Conservation (phyloP, 306 rosid species). For the Morella rubra region DNA sequence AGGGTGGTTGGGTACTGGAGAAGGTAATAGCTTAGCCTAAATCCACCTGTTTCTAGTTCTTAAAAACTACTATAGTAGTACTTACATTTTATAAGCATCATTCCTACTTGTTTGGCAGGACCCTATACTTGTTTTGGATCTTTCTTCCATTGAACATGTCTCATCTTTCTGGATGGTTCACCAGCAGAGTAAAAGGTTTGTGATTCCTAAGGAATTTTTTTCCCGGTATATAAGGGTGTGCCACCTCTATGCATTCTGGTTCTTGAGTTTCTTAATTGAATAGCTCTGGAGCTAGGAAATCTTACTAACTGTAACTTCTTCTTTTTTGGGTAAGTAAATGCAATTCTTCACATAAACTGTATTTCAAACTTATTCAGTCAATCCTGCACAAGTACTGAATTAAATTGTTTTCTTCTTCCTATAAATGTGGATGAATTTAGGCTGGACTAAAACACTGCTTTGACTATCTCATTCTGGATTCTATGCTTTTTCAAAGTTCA, state of each 20-base stretch:
- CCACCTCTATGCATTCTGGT: not conserved
- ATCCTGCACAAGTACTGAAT: not conserved
- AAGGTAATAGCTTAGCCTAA: slow-evolving; percentile 54
- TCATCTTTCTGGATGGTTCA: slow-evolving; percentile 91
- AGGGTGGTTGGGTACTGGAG: slow-evolving; percentile 93
- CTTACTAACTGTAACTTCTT: not conserved
- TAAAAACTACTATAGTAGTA: not conserved
- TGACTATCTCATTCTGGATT: not conserved
- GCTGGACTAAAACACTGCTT: not conserved
- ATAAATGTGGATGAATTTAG: slow-evolving; percentile 2
- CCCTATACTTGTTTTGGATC: slow-evolving; percentile 79
- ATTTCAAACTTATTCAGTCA: not conserved
- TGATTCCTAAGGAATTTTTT: slow-evolving; percentile 6
- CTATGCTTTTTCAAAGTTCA: not conserved
- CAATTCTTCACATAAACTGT: slow-evolving; percentile 1
- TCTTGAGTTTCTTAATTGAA: not conserved
- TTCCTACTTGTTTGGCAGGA: slow-evolving; percentile 44
- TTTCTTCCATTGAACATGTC: slow-evolving; percentile 58
- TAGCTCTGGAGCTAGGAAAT: not conserved
- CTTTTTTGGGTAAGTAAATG: no score
- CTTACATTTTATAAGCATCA: slow-evolving; percentile 9
- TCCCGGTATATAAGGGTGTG: not conserved
- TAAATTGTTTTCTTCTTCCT: slow-evolving; percentile 11
- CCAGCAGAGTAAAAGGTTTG: slow-evolving; percentile 77
- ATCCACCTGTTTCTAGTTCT: slow-evolving; percentile 5